A percentile compares a stretch with the other conserved stretches of the same genome.
Conservation (phyloP, 1,284 basidiomycete species). For the Boletus smithii region DNA sequence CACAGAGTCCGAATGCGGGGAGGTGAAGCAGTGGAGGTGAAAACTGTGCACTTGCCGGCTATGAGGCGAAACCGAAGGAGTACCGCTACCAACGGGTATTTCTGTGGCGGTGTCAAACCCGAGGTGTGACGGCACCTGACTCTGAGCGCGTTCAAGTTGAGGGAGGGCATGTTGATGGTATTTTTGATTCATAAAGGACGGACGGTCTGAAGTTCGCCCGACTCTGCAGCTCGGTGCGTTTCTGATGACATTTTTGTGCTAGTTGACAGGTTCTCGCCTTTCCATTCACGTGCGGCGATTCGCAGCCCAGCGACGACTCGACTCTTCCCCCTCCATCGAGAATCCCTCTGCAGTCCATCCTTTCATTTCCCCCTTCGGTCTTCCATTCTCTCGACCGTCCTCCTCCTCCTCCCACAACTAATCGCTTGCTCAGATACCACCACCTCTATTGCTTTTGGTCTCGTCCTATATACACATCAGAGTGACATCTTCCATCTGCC, state of each 20-base stretch:
- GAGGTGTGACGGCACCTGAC: too few relatives aligned
- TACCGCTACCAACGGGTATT: not conserved
- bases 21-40: not conserved
- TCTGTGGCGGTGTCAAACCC: conserved; percentile 6
- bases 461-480: conserved; percentile 2
- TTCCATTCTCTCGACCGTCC: too few relatives aligned
- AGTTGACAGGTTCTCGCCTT: not conserved
- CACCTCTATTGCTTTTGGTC: not conserved
- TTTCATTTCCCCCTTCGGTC: too few relatives aligned
- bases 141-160: not conserved
- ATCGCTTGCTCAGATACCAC: not conserved
- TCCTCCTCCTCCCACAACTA: too few relatives aligned
- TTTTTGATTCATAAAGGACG: not conserved
- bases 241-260: not conserved
- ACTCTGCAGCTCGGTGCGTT: too few relatives aligned
- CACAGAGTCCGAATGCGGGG: not conserved
- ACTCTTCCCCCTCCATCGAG: conserved; percentile 10
- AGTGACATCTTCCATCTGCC: not conserved
- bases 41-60: not conserved
- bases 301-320: conserved; percentile 6
- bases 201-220: not conserved
- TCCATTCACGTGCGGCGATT: conserved; percentile 15
- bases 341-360: conserved; percentile 5
- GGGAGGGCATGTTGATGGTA: not conserved
- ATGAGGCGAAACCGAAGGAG: conserved; percentile 1